Base-by-base conservation (phyloP, 306 rosid species). In the Lathyrus sativus region DNA sequence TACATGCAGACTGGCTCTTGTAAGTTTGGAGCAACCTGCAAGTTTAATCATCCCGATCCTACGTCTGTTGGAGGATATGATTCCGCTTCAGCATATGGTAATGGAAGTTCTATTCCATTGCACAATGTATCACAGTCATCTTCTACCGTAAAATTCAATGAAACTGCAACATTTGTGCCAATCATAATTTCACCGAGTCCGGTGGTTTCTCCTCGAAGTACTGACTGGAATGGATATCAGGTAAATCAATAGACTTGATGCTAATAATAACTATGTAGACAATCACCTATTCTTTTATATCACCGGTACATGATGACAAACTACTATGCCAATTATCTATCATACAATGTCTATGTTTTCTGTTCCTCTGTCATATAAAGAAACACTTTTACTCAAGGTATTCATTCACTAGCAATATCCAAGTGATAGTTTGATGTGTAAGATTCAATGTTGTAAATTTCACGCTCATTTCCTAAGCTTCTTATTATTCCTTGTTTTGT, bases 41-140 rank as follows among this genome's bases (percentile, higher is more conserved):
- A 72, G 84, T 93, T 83, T 73, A 93, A 93, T 82, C 98, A 93
- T 71, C 98, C 98, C 4, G 96, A 93, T 78, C 98, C 98, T 68
- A 85, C 90, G 35, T 33, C 86, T 67, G 83, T 70, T 24, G 90
- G 83, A 35, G 85, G 84, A 81, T 24, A 75, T 41, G 89, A 88
- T 64, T 50, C 85, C 38, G 56, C 85, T 35, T 65, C 90, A 4
- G 83, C 87, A 33, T 83, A 31, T 79, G 83, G 74, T 49, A 90
- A 85, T 77, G 88, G 89, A 3, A 79, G 74, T 43, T 76, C 81
- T 70, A 61, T 71, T 68, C 39, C 87, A 13, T 75, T 86, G 39
- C 88, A 82, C 75, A 91, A 83, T 45, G 83, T 58, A 43, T 61
- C 91, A 13, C 91, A 82, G 68, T 74, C 91, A 69, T 74, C 96